phyloP scores from a whole-genome alignment of 2,329 filamentous ascomycete species.

The Periglandula ipomoeae region DNA sequence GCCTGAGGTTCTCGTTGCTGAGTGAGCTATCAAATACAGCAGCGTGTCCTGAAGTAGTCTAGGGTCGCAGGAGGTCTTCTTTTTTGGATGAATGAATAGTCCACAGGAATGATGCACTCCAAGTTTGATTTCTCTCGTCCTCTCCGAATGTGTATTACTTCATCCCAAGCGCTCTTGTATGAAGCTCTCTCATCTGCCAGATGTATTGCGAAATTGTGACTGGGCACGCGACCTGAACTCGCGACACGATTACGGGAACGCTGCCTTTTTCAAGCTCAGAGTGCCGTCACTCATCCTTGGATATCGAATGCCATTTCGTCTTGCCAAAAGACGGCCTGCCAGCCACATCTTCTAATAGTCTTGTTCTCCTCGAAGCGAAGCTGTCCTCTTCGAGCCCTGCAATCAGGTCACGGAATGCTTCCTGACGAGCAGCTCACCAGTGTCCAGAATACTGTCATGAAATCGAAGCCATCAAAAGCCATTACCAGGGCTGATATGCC shows the following conservation, averaged over 20 bases:
- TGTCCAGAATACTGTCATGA: neutral
- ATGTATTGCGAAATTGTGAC: neutral
- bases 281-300: neutral
- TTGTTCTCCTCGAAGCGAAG: neutral
- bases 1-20: constrained; percentile 19
- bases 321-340: neutral
- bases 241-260: neutral
- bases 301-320: neutral
- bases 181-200: neutral
- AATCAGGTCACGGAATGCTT: neutral
- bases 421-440: neutral
- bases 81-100: constrained; percentile 16
- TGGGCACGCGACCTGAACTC: neutral
- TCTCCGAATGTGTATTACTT: neutral
- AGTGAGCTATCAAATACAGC: constrained; percentile 37
- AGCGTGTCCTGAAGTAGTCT: constrained; percentile 22
- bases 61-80: constrained; percentile 18
- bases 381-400: neutral
- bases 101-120: constrained; percentile 2
- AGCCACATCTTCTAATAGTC: neutral
- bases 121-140: neutral
- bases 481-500: neutral
- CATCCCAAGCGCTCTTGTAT: constrained; percentile 2
- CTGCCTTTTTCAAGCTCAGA: neutral
- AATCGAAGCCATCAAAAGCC: neutral